Conservation (phyloP, 202 grass and related monocot species). For the Carex arenaria region DNA sequence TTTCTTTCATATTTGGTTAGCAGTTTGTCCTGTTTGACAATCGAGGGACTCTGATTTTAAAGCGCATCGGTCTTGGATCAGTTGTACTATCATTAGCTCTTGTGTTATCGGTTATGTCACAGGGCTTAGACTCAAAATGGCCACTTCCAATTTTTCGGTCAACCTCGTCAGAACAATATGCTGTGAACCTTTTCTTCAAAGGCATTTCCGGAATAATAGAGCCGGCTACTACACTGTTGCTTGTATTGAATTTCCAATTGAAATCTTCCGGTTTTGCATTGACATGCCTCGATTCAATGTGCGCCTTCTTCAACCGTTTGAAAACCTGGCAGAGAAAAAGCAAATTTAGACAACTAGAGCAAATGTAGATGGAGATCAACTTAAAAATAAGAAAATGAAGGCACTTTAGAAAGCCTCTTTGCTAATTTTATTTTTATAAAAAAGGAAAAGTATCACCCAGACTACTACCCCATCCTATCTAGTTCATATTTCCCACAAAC, state of each 20-base stretch:
- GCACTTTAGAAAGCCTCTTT: background rate
- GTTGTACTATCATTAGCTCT: slow-evolving; percentile 1
- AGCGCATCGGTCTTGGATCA: slow-evolving; percentile 47
- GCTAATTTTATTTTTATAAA: background rate
- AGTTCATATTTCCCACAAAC: no score
- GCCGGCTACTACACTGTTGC: background rate
- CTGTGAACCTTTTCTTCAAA: slow-evolving; percentile 15
- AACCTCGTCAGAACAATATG: background rate
- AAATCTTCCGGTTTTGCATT: slow-evolving; percentile 21
- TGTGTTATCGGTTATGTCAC: background rate
- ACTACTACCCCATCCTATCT: background rate
- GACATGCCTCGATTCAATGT: slow-evolving; percentile 28
- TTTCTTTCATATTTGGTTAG: slow-evolving; percentile 19
- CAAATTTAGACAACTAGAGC: slow-evolving; percentile 10
- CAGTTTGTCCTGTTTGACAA: slow-evolving; percentile 8
- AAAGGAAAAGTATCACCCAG: background rate
- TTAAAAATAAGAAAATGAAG: background rate
- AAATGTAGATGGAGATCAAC: background rate
- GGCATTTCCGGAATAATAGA: slow-evolving; percentile 14
- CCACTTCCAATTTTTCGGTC: background rate
- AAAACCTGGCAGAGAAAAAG: slow-evolving; percentile 40
- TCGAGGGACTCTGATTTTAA: slow-evolving; percentile 63
- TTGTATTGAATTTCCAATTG: background rate
- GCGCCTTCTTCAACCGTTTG: slow-evolving; percentile 79
- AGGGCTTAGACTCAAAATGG: background rate